Base-by-base conservation (phyloP, 129 eudicot species). In the Erigeron canadensis region DNA sequence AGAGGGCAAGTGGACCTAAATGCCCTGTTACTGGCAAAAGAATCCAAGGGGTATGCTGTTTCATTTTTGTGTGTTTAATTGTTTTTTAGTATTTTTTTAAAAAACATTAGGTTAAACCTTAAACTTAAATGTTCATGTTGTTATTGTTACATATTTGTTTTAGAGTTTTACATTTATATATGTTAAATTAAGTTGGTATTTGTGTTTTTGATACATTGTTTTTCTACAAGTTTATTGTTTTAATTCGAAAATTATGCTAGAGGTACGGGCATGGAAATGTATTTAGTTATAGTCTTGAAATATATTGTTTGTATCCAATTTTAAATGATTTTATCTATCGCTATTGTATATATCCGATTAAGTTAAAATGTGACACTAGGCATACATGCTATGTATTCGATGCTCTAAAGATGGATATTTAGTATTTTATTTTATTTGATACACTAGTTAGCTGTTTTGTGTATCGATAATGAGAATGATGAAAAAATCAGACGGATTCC, bases 1-100 rank as follows among this genome's bases (percentile, higher is more conserved):
- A 89, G 93, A 84, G 93, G 73, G 96, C 96, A 1, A 89, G 89
- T 60, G 96, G 96, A 21, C 96, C 91, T 0, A 89, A 86, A 68
- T 86, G 96, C 73, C 96, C 96, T 44, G 88, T 89, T 23, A 86
- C 96, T 15, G 96, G 93, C 65, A 89, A 89, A 82, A 80, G 96
- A 72, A 89, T 86, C 59, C 96, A 89, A 84, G 90, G 96, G 88
- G 96, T 89, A 86, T 41, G 84, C 76, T 12, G 45, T 71, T 42
- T 57, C 23, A 7, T 45, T 28, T 43, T 38, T 1, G 39, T 39
- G 13, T 56, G 51, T 45, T 9, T n/a, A n/a, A n/a, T n/a, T n/a
- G n/a, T n/a, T n/a, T n/a, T n/a, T n/a, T n/a, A n/a, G n/a, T n/a
- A n/a, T n/a, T n/a, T n/a, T n/a, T 10, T 45, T 45, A 28, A 28